A percentile compares a stretch with the other conserved stretches of the same genome.
These are phyloP conservation scores for Heliamphora pulchella DNA, from an alignment of 179 eudicot species.

Conservation along the genomic window DNA sequence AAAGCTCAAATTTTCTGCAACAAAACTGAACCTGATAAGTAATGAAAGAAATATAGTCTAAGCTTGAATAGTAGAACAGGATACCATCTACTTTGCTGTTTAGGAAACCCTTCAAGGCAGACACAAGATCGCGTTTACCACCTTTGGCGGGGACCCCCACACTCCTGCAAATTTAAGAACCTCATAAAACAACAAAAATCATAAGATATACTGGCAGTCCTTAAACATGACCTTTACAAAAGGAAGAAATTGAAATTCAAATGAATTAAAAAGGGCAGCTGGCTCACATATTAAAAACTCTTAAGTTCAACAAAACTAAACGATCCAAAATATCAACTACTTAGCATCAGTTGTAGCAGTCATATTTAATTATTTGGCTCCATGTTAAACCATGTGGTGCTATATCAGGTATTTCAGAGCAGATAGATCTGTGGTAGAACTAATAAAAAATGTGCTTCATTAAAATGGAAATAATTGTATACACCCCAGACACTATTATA, in stretches of 20 bases:
- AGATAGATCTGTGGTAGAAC: background rate
- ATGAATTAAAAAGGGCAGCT: background rate
- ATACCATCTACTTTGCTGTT: constrained; percentile 44
- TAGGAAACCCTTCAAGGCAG: constrained; percentile 46
- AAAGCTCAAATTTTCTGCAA: background rate
- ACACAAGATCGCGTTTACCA: constrained; percentile 60
- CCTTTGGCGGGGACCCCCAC: constrained; percentile 67
- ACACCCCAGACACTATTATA: background rate
- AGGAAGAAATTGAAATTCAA: constrained; percentile 3
- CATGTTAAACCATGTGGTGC: background rate
- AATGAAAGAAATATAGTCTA: background rate
- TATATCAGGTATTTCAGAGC: background rate
- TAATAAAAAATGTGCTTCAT: background rate
- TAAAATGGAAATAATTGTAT: background rate
- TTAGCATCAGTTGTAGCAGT: background rate
- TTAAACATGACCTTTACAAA: background rate
- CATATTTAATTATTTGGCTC: constrained; percentile 3
- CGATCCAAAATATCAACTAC: background rate
- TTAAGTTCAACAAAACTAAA: background rate
- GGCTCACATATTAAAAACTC: background rate
- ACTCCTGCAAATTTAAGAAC: constrained; percentile 40
- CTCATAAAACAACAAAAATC: background rate
- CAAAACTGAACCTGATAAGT: background rate
- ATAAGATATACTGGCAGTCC: background rate
- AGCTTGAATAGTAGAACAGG: constrained; percentile 1